Percentiles rank a stretch among this genome's conserved stretches.
Conservation (phyloP, 768 basidiomycete genomes). For the Trametes punicea region DNA sequence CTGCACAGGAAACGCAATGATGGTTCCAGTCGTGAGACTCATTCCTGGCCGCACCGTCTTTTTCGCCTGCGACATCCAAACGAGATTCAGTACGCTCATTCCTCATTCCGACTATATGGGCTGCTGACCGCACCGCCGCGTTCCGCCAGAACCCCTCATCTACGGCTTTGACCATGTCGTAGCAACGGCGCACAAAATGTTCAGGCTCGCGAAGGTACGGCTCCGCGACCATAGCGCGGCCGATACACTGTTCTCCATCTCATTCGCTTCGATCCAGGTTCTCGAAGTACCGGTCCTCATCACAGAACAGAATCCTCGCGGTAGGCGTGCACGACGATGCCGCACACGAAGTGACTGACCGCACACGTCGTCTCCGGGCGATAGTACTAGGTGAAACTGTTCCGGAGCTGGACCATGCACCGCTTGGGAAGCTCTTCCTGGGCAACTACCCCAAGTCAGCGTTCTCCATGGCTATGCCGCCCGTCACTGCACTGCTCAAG, state of each 20-base stretch:
- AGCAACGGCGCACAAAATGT: conserved; percentile 67
- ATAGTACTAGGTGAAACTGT: conserved; percentile 68
- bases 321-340: conserved; percentile 35
- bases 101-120: background rate
- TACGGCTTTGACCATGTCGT: conserved; percentile 71
- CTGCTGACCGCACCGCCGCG: background rate
- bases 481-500: conserved; percentile 52
- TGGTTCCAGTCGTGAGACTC: conserved; percentile 30
- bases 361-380: background rate
- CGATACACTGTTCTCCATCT: too few relatives aligned
- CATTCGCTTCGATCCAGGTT: conserved; percentile 36
- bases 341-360: background rate
- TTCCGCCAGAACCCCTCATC: conserved; percentile 45
- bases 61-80: conserved; percentile 84
- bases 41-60: conserved; percentile 49
- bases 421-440: conserved; percentile 54
- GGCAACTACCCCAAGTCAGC: conserved; percentile 71
- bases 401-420: conserved; percentile 52
- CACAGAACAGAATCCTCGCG: conserved; percentile 83
- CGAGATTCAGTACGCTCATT: conserved; percentile 56
- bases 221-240: background rate
- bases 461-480: conserved; percentile 83
- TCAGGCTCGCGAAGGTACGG: conserved; percentile 67
- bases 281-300: conserved; percentile 69
- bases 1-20: background rate